Evolutionary conservation across 2,329 filamentous ascomycete species (phyloP).

Genomic region (Clonostachys sp.): DNA sequence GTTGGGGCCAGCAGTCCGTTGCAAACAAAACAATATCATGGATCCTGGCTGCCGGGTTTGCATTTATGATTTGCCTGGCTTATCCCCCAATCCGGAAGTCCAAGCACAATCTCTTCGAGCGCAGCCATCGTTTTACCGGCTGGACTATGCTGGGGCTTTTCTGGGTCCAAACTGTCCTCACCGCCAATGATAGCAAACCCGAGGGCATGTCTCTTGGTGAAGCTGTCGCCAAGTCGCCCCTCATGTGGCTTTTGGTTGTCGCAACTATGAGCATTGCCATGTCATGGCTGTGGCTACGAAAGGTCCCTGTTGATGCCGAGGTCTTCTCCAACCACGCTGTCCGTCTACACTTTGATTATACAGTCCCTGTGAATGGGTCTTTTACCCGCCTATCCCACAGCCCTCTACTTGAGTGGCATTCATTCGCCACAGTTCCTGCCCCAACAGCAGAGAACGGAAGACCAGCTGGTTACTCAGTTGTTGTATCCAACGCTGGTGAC

Average conservation of each 20-base stretch:
- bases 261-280: slow-evolving; percentile 58
- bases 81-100: slow-evolving; percentile 52
- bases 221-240: slow-evolving; percentile 20
- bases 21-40: slow-evolving; percentile 43
- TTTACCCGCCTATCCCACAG: slow-evolving; percentile 44
- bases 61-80: slow-evolving; percentile 52
- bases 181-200: slow-evolving; percentile 27
- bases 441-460: slow-evolving; percentile 17
- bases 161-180: slow-evolving; percentile 51
- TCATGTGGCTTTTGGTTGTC: slow-evolving; percentile 57
- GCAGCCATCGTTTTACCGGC: slow-evolving; percentile 62
- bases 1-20: slow-evolving; percentile 24
- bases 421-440: slow-evolving; percentile 63
- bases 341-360: slow-evolving; percentile 59
- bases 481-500: slow-evolving; percentile 64
- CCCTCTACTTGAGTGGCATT: slow-evolving; percentile 62
- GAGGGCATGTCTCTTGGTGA: slow-evolving; percentile 14
- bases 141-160: slow-evolving; percentile 59
- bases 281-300: slow-evolving; percentile 64
- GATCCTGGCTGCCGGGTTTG: slow-evolving; percentile 46
- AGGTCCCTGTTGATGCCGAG: slow-evolving; percentile 56
- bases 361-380: slow-evolving; percentile 31
- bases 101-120: slow-evolving; percentile 62
- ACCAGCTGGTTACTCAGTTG: slow-evolving; percentile 42
- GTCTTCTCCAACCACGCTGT: slow-evolving; percentile 62